Evolutionary conservation across 106 monocot species (phyloP).

Genomic region (Cymbidium sinense): DNA sequence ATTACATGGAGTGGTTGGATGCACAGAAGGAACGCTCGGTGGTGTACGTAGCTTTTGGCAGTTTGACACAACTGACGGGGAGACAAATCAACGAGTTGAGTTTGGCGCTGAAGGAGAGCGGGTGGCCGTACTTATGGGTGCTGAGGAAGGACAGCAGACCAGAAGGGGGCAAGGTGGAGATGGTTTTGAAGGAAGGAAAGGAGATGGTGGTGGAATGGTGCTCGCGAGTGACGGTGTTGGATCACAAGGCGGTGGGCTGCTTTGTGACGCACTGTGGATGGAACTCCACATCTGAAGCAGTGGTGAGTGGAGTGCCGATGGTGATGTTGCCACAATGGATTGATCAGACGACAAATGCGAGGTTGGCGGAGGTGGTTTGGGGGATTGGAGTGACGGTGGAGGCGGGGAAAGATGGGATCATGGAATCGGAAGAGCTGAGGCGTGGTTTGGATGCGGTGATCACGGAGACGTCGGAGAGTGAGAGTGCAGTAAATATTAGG

Average conservation of each 20-base stretch:
- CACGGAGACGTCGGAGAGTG: not conserved
- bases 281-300: too few relatives aligned
- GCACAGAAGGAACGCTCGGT: too few relatives aligned
- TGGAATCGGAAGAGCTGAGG: slow-evolving; percentile 1
- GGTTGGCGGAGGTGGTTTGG: slow-evolving; percentile 7
- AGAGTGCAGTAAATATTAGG: not conserved
- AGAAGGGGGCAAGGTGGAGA: slow-evolving; percentile 20
- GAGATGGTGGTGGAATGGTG: slow-evolving; percentile 15
- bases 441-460: slow-evolving; percentile 9
- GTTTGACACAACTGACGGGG: too few relatives aligned
- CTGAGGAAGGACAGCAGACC: slow-evolving; percentile 30
- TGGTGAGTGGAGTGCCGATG: too few relatives aligned
- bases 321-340: too few relatives aligned
- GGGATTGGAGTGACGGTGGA: slow-evolving; percentile 3
- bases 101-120: slow-evolving; percentile 22
- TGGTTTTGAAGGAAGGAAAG: slow-evolving; percentile 12
- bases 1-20: too few relatives aligned
- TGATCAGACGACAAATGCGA: too few relatives aligned
- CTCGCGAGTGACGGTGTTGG: slow-evolving; percentile 3
- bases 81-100: slow-evolving; percentile 36
- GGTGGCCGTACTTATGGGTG: too few relatives aligned
- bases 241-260: too few relatives aligned
- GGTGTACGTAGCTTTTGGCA: too few relatives aligned
- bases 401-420: not conserved
- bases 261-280: too few relatives aligned